Evolutionary conservation across 352 stramenopile genomes (phyloP).

Genomic region (Phytophthora pisi): DNA sequence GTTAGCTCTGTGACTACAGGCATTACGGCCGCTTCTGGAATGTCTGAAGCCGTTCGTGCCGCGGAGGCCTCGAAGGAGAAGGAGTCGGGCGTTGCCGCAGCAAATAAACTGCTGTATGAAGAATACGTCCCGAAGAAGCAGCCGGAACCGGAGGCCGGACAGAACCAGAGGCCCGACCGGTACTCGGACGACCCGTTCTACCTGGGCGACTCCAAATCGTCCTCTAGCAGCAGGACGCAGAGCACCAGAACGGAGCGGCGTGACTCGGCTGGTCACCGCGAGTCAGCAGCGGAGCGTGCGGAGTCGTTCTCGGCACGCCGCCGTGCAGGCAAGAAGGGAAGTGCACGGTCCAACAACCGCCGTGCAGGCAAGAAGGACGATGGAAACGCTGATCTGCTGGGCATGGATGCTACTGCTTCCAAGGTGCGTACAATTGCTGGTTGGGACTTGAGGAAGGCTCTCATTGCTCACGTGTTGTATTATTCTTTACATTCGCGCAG

Average conservation of each 20-base stretch:
- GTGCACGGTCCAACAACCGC: conserved; percentile 43
- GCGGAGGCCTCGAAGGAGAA: conserved; percentile 71
- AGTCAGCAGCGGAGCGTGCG: conserved; percentile 51
- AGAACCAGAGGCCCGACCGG: conserved; percentile 52
- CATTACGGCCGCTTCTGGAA: conserved; percentile 66
- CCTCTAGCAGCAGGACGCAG: conserved; percentile 47
- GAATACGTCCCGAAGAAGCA: conserved; percentile 73
- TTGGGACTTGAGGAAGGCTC: not conserved
- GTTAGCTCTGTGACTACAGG: conserved; percentile 65
- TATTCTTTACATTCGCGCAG: conserved; percentile 16
- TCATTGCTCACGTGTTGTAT: conserved; percentile 6
- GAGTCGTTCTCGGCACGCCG: conserved; percentile 77
- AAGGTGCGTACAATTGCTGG: conserved; percentile 32
- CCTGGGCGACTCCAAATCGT: conserved; percentile 52
- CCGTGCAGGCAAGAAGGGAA: conserved; percentile 71
- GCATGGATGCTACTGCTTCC: conserved; percentile 43
- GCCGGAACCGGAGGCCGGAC: conserved; percentile 22
- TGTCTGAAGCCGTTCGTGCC: conserved; percentile 69
- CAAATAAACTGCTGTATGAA: conserved; percentile 82
- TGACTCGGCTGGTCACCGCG: conserved; percentile 29
- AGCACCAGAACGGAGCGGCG: conserved; percentile 46
- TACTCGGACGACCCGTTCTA: conserved; percentile 86
- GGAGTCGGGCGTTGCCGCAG: conserved; percentile 63
- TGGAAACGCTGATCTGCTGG: conserved; percentile 61
- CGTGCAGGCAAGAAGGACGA: conserved; percentile 62